Percentiles rank a stretch among this genome's conserved stretches.
Conservation (phyloP, 805 yeast genomes). For the Starmerella stellata region DNA sequence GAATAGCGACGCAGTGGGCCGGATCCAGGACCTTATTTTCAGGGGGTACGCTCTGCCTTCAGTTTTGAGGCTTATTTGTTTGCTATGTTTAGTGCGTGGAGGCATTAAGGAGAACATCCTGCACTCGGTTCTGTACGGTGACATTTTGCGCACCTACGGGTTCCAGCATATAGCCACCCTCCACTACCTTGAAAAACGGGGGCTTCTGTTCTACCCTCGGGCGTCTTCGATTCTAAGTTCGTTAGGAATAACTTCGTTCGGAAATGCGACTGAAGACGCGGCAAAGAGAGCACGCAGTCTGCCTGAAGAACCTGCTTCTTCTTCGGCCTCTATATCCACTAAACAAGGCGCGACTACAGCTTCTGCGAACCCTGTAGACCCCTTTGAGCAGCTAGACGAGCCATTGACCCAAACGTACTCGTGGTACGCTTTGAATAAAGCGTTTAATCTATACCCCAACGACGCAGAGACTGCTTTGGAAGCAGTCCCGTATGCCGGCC, state of each 20-base stretch:
- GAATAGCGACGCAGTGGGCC: constrained; percentile 23
- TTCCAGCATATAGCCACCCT: constrained; percentile 32
- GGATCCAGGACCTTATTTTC: constrained; percentile 35
- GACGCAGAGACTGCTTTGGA: constrained; percentile 19
- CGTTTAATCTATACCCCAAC: constrained; percentile 9
- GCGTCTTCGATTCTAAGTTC: constrained; percentile 13
- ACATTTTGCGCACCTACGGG: constrained; percentile 49
- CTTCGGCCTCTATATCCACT: not conserved
- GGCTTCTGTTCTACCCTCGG: constrained; percentile 27
- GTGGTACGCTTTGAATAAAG: constrained; percentile 10
- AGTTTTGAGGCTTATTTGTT: constrained; percentile 35
- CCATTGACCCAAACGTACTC: constrained; percentile 8
- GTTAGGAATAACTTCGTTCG: constrained; percentile 14
- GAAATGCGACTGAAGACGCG: not conserved
- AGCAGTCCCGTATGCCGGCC: constrained; percentile 44
- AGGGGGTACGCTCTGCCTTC: constrained; percentile 27
- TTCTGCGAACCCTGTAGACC: not conserved
- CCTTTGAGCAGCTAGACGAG: not conserved
- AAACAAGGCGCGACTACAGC: not conserved
- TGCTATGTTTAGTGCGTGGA: constrained; percentile 44
- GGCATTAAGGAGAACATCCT: constrained; percentile 52
- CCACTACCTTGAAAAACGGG: constrained; percentile 32
- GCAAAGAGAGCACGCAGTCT: not conserved
- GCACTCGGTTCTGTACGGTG: constrained; percentile 25
- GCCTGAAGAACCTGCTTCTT: not conserved